Evolutionary conservation across 768 basidiomycete genomes (phyloP).

Genomic region (Xerocomellus amylosporus): DNA sequence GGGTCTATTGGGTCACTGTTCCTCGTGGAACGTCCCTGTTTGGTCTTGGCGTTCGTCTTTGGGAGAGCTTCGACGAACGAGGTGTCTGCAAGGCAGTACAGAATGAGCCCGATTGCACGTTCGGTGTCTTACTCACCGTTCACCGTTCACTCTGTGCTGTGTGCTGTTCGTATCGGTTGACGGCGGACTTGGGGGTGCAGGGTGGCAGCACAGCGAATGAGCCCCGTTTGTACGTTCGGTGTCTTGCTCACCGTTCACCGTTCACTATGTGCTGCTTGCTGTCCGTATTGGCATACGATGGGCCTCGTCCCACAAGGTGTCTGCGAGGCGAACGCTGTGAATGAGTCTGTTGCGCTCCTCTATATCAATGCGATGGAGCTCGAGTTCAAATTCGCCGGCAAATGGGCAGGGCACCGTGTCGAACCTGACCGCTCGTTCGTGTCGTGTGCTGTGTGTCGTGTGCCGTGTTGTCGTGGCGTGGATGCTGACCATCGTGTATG

Average conservation of each 20-base stretch:
- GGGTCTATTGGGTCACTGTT: conserved; percentile 2
- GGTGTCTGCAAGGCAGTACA: conserved; percentile 20
- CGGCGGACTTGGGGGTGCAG: conserved; percentile 1
- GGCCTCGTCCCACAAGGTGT: conserved; percentile 8
- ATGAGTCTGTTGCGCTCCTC: conserved; percentile 8
- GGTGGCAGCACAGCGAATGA: conserved; percentile 5
- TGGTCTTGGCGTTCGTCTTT: not conserved
- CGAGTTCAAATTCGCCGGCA: conserved; percentile 1
- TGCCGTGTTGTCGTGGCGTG: not conserved
- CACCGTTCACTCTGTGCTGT: not conserved
- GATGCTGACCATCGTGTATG: conserved; percentile 17
- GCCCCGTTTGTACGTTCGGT: conserved; percentile 5
- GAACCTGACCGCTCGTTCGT: conserved; percentile 7
- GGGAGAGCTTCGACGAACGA: conserved; percentile 13
- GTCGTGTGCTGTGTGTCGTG: conserved; percentile 2
- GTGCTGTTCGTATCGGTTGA: not conserved
- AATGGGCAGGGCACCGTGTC: not conserved
- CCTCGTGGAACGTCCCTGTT: conserved; percentile 14
- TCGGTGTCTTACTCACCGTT: conserved; percentile 15
- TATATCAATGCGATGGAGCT: not conserved
- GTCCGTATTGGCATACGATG: not conserved
- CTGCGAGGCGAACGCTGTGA: conserved; percentile 19
- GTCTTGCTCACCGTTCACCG: conserved; percentile 12
- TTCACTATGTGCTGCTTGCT: not conserved
- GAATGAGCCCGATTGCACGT: conserved; percentile 1